Evolutionary conservation across 1,284 basidiomycete species (phyloP).

Genomic region (Coniferiporia sulphurascens): DNA sequence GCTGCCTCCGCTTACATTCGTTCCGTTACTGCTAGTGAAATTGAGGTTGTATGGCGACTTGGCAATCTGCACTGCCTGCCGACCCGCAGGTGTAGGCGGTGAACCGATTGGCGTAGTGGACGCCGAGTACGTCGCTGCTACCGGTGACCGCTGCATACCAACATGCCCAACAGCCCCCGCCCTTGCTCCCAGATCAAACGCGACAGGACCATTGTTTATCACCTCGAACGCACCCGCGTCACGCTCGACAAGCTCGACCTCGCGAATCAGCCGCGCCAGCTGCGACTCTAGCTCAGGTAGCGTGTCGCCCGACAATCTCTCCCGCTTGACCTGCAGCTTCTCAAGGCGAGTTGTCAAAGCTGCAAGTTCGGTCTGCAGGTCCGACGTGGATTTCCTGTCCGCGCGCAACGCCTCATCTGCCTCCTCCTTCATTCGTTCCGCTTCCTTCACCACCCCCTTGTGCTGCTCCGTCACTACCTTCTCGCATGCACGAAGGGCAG

Average conservation of each 20-base stretch:
- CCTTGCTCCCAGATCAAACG: constrained; percentile 7
- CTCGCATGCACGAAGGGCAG: constrained; percentile 39
- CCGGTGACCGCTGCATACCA: neutral
- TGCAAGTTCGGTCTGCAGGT: constrained; percentile 35
- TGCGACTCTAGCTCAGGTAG: constrained; percentile 39
- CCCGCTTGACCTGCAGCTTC: constrained; percentile 50
- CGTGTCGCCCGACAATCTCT: constrained; percentile 52
- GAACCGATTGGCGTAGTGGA: neutral
- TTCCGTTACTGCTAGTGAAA: neutral
- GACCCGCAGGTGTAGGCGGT: neutral
- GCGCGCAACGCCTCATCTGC: constrained; percentile 35
- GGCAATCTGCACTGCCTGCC: neutral
- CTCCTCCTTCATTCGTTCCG: constrained; percentile 27
- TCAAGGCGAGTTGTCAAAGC: constrained; percentile 41
- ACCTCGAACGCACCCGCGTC: constrained; percentile 16
- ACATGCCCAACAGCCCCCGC: neutral
- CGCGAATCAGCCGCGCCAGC: constrained; percentile 33
- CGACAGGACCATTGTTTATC: constrained; percentile 16
- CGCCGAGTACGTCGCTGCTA: neutral
- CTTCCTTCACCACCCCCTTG: constrained; percentile 33
- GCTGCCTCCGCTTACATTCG: neutral
- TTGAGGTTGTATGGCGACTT: neutral
- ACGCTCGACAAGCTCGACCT: constrained; percentile 35
- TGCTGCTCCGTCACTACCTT: constrained; percentile 46
- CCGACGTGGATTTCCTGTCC: constrained; percentile 42